Conservation (phyloP, 177 flowering plant genomes). For the Telopea speciosissima region DNA sequence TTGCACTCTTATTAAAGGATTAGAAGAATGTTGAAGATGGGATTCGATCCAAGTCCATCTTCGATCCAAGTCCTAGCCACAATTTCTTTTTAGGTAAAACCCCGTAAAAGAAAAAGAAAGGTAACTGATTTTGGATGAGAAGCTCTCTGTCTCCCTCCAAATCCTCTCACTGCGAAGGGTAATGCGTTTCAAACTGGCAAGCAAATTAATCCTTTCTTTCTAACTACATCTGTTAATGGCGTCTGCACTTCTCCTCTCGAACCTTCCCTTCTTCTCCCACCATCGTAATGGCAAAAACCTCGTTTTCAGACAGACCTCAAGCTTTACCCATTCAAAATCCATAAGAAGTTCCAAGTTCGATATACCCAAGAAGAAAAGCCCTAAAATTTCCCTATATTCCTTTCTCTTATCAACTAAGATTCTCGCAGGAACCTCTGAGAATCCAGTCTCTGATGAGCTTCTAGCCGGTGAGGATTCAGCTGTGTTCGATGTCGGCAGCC, state of each 20-base stretch:
- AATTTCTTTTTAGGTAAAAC: too few relatives aligned
- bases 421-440: slow-evolving; percentile 14
- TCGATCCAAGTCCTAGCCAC: too few relatives aligned
- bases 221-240: slow-evolving; percentile 13
- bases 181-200: too few relatives aligned
- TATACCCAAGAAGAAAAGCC: not conserved
- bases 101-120: too few relatives aligned
- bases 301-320: not conserved
- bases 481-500: slow-evolving; percentile 52
- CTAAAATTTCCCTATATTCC: not conserved
- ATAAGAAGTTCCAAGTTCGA: not conserved
- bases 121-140: too few relatives aligned
- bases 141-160: too few relatives aligned
- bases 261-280: slow-evolving; percentile 4
- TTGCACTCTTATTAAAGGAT: too few relatives aligned
- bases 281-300: not conserved
- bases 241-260: slow-evolving; percentile 19
- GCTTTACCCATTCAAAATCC: slow-evolving; percentile 10
- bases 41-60: too few relatives aligned
- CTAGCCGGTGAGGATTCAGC: slow-evolving; percentile 86
- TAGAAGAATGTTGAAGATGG: too few relatives aligned
- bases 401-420: slow-evolving; percentile 4
- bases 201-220: too few relatives aligned
- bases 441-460: not conserved
- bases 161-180: too few relatives aligned